These are phyloP conservation scores for Xylariaceae sp. DNA, from an alignment of 2,329 filamentous ascomycete genomes.

Conservation along the genomic window DNA sequence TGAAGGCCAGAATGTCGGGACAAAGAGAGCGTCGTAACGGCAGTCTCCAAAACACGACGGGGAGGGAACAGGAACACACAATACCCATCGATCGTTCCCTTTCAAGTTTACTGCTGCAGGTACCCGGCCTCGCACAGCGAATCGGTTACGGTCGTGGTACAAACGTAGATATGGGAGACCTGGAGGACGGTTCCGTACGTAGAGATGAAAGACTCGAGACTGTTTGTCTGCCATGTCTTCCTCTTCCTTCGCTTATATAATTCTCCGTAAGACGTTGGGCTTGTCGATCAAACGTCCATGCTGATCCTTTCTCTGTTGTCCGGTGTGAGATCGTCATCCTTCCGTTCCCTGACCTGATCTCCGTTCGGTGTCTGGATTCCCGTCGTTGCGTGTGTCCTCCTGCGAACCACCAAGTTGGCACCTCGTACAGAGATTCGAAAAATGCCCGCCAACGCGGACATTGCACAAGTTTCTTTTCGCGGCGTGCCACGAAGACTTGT, in stretches of 20 bases:
- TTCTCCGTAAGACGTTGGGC: not conserved
- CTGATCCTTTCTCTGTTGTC: too few relatives aligned
- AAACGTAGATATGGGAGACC: conserved; percentile 1
- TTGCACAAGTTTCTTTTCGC: conserved; percentile 7
- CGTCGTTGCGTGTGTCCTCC: not conserved
- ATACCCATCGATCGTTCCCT: not conserved
- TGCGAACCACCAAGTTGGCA: conserved; percentile 15
- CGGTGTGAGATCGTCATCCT: too few relatives aligned
- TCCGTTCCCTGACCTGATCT: too few relatives aligned
- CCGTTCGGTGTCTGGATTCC: too few relatives aligned
- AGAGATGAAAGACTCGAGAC: not conserved
- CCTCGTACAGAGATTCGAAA: conserved; percentile 16
- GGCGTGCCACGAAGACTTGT: not conserved
- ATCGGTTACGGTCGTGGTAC: conserved; percentile 6
- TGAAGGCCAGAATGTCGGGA: not conserved
- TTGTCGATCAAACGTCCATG: too few relatives aligned
- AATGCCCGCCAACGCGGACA: conserved; percentile 12
- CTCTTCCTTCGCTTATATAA: not conserved
- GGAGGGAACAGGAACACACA: not conserved
- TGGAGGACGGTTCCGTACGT: not conserved
- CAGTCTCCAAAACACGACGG: not conserved
- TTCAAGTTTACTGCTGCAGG: conserved; percentile 1
- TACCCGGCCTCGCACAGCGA: conserved; percentile 5
- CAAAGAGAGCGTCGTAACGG: not conserved
- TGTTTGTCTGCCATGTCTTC: not conserved